These are phyloP conservation scores for Carex scoparia DNA, from an alignment of 176 grass and related monocot genomes.

Conservation along the genomic window DNA sequence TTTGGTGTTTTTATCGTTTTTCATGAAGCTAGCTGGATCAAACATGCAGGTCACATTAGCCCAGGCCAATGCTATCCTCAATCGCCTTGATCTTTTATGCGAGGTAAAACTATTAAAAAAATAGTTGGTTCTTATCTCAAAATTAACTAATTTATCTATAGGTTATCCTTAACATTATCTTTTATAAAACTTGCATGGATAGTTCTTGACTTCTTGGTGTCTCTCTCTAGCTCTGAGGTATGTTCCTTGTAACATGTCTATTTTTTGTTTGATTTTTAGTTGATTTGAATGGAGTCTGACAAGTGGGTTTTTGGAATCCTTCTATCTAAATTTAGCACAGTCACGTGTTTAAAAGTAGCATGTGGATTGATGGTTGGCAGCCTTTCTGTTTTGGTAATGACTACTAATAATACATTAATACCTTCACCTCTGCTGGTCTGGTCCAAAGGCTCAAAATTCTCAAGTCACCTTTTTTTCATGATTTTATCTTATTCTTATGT, in stretches of 20 bases:
- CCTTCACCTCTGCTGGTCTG: slow-evolving; percentile 72
- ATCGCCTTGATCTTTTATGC: slow-evolving; percentile 84
- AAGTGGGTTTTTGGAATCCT: slow-evolving; percentile 66
- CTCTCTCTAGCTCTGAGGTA: too few relatives aligned
- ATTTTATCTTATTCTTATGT: background rate
- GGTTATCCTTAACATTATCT: background rate
- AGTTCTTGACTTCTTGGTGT: too few relatives aligned
- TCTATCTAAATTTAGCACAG: slow-evolving; percentile 70
- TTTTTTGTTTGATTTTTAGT: slow-evolving; percentile 1
- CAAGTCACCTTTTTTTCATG: slow-evolving; percentile 46
- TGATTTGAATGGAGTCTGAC: background rate
- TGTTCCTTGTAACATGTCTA: too few relatives aligned
- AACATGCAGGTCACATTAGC: slow-evolving; percentile 83
- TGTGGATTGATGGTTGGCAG: slow-evolving; percentile 69
- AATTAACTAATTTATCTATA: background rate
- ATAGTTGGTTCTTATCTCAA: background rate
- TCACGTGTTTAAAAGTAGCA: slow-evolving; percentile 83
- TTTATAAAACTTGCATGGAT: background rate
- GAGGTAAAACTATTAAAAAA: slow-evolving; percentile 46
- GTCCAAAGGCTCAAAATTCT: slow-evolving; percentile 92
- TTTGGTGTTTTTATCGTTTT: slow-evolving; percentile 28
- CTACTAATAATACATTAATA: slow-evolving; percentile 12
- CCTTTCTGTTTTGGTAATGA: slow-evolving; percentile 78
- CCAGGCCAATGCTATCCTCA: slow-evolving; percentile 88
- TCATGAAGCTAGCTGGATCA: slow-evolving; percentile 83